phyloP scores from a whole-genome alignment of 805 yeast species.

The Ogataea corticis region DNA sequence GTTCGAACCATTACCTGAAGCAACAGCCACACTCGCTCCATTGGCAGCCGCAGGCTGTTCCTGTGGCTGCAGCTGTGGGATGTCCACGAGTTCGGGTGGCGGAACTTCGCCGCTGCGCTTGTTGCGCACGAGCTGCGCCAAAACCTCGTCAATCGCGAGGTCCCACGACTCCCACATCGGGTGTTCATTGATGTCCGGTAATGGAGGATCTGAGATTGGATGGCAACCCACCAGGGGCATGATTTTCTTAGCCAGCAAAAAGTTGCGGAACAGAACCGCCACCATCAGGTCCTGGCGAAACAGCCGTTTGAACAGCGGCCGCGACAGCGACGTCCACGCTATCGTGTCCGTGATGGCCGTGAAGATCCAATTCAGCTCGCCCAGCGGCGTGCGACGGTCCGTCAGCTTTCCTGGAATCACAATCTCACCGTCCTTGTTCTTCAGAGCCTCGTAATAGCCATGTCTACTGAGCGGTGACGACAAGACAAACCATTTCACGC shows the following conservation, averaged over 20 bases:
- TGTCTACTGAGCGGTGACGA: slow-evolving; percentile 65
- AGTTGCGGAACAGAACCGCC: slow-evolving; percentile 93
- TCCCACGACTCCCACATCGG: slow-evolving; percentile 99
- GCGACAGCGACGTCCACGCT: slow-evolving; percentile 91
- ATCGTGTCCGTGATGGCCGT: slow-evolving; percentile 98
- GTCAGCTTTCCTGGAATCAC: slow-evolving; percentile 87
- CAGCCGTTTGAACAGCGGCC: slow-evolving; percentile 83
- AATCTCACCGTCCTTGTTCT: slow-evolving; percentile 53
- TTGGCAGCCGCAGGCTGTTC: slow-evolving; percentile 20
- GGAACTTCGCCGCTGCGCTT: slow-evolving; percentile 26
- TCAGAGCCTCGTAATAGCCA: slow-evolving; percentile 50
- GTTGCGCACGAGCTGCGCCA: slow-evolving; percentile 62
- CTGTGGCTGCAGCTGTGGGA: slow-evolving; percentile 32
- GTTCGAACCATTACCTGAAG: too few species aligned
- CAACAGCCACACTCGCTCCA: background rate
- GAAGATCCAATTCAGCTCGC: slow-evolving; percentile 96
- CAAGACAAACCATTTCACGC: slow-evolving; percentile 87
- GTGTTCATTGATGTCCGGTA: slow-evolving; percentile 83
- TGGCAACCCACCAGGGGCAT: slow-evolving; percentile 94
- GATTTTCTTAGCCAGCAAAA: slow-evolving; percentile 84
- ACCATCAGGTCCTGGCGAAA: slow-evolving; percentile 96
- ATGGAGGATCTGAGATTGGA: slow-evolving; percentile 90
- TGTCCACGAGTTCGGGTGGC: slow-evolving; percentile 27
- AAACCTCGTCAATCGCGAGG: slow-evolving; percentile 90
- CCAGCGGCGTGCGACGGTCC: slow-evolving; percentile 92